Evolutionary conservation across 345 rosid species (phyloP), one percentile per base, ranked within the genome.

Genomic region (Camelina sativa): DNA sequence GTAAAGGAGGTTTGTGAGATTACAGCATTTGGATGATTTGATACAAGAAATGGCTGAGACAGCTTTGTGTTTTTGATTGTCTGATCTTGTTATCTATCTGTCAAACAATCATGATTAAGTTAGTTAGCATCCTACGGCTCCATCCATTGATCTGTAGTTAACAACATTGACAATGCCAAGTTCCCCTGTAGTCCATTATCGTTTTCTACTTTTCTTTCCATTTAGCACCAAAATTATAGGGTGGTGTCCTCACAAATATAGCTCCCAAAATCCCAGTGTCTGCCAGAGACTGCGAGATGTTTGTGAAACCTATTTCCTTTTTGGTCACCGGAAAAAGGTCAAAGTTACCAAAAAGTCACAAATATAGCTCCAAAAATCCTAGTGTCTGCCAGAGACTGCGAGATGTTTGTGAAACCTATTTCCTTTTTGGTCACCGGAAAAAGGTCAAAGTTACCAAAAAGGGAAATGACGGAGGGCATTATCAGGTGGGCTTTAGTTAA

Each of bases 21-120:
- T 25, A 25, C 38, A 37, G 11, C 20, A 52, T 25, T 28, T 23
- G 16, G 11, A 67, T 5, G 37, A 52, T 67, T 16, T 44, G 48
- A 13, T 38, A 67, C 72, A 22, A 67, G 51, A 68, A 55, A 47
- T 4, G 12, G 38, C 50, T 10, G 12, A 15, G 38, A 55, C 28
- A 63, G 64, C 65, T 13, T 44, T 46, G 34, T 69, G 46, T 57
- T 44, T 25, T 1, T 30, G 44, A 44, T 17, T 52, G n/a, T 16
- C 62, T 59, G 10, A 20, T 52, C 30, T 20, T 20, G 11, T 25
- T n/a, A n/a, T n/a, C n/a, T 3, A 37, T 8, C 3, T 7, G 30
- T 25, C 30, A 4, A 25, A 25, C 30, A 25, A 37, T 5, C 9
- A 11, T 57, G 25, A 22, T 17, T 59, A 59, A 10, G 25, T 9